These are phyloP conservation scores for Ampelomyces quisqualis DNA, from an alignment of 2,329 filamentous ascomycete species.

Conservation along the genomic window DNA sequence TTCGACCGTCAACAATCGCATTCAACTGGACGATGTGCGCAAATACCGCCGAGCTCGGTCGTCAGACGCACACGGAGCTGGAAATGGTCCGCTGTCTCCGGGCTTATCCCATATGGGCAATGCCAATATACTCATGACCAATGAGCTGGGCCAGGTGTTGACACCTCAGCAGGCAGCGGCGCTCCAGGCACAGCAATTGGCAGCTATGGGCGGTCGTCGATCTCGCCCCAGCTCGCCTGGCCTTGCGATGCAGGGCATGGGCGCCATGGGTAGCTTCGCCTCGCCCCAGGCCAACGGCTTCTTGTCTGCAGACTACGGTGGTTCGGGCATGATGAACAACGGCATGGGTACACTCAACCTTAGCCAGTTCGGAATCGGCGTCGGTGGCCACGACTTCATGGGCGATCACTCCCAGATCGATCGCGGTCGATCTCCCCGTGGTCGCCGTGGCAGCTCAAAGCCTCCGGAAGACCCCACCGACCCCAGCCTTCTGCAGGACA, in stretches of 20 bases:
- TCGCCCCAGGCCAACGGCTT: constrained; percentile 95
- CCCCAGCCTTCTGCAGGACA: constrained; percentile 84
- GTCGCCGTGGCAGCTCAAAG: constrained; percentile 91
- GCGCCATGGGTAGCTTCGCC: constrained; percentile 66
- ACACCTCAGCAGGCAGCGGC: constrained; percentile 58
- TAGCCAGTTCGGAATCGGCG: constrained; percentile 62
- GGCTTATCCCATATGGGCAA: constrained; percentile 63
- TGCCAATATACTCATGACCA: constrained; percentile 88
- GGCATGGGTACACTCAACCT: constrained; percentile 71
- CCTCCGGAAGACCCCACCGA: constrained; percentile 97
- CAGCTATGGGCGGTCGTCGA: constrained; percentile 75
- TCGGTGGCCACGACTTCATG: constrained; percentile 73
- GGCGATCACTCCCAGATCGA: constrained; percentile 75
- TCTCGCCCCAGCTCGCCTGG: constrained; percentile 90
- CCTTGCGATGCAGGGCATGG: constrained; percentile 73
- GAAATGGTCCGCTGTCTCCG: constrained; percentile 65
- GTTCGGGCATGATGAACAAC: constrained; percentile 68
- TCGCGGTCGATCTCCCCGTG: constrained; percentile 87
- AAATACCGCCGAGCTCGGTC: constrained; percentile 93
- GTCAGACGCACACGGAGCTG: constrained; percentile 69
- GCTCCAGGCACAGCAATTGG: constrained; percentile 72
- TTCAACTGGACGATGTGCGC: constrained; percentile 92
- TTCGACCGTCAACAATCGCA: constrained; percentile 97
- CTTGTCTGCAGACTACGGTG: constrained; percentile 80
- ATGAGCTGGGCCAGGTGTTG: constrained; percentile 85